A percentile compares a stretch with the other conserved stretches of the same genome.
Evolutionary conservation across 306 rosid species (phyloP).

Genomic region (Ochetophila trinervis): DNA sequence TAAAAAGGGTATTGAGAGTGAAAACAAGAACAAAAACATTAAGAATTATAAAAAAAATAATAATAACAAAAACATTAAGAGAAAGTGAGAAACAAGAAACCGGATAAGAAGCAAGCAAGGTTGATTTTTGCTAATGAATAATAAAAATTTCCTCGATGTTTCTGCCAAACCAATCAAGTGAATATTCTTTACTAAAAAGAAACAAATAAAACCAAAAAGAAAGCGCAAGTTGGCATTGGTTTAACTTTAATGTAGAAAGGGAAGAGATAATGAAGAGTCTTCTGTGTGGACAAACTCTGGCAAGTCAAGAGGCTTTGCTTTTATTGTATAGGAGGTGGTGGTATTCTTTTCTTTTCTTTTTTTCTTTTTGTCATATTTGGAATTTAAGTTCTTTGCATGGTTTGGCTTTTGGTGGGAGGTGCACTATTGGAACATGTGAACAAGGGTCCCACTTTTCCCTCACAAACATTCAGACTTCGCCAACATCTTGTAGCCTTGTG

Average conservation of each 20-base stretch:
- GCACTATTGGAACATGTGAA: slow-evolving; percentile 46
- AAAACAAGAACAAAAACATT: too few relatives aligned
- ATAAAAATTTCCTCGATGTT: not conserved
- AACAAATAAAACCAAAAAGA: not conserved
- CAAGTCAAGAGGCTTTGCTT: slow-evolving; percentile 40
- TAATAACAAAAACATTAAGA: too few relatives aligned
- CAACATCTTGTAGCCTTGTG: too few relatives aligned
- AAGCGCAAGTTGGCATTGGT: slow-evolving; percentile 8
- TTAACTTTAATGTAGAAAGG: slow-evolving; percentile 15
- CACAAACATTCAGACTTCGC: not conserved
- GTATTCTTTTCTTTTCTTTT: slow-evolving; percentile 1
- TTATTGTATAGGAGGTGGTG: slow-evolving; percentile 4
- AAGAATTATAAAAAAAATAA: too few relatives aligned
- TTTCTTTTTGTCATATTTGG: slow-evolving; percentile 19
- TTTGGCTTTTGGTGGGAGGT: slow-evolving; percentile 28
- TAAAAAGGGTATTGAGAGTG: too few relatives aligned
- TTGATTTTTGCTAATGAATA: too few relatives aligned
- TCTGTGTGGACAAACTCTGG: slow-evolving; percentile 32
- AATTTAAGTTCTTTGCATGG: slow-evolving; percentile 19
- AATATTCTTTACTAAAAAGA: not conserved
- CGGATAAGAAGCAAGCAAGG: too few relatives aligned
- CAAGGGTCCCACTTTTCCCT: slow-evolving; percentile 20
- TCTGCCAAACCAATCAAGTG: not conserved
- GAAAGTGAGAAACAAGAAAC: too few relatives aligned
- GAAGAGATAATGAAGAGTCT: slow-evolving; percentile 26